A percentile compares a stretch with the other conserved stretches of the same genome.
Evolutionary conservation across 768 basidiomycete genomes (phyloP).

Genomic region (Lactarius pseudohatsudake): DNA sequence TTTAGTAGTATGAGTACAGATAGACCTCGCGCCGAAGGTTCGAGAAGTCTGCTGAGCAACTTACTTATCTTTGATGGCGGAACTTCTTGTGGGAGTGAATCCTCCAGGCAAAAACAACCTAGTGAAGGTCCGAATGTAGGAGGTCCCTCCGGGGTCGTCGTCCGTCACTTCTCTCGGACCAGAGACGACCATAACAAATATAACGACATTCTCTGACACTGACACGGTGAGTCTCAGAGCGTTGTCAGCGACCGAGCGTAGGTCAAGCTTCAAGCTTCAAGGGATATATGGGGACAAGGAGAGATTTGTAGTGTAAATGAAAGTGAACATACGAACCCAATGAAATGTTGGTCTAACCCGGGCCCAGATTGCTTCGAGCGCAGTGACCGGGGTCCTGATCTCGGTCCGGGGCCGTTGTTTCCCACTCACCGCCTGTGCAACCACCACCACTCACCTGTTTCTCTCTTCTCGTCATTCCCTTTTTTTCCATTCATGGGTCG

Average conservation of each 20-base stretch:
- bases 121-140: conserved; percentile 67
- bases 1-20: conserved; percentile 57
- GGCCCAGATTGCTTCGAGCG: no score
- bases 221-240: conserved; percentile 42
- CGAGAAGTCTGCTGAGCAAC: conserved; percentile 63
- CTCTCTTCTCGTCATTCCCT: conserved; percentile 53
- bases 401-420: background rate
- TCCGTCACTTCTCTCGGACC: conserved; percentile 74
- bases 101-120: conserved; percentile 81
- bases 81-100: conserved; percentile 87
- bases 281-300: conserved; percentile 30
- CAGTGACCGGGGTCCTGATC: conserved; percentile 12
- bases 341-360: no score
- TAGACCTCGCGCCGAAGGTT: conserved; percentile 63
- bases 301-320: background rate
- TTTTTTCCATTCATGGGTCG: conserved; percentile 66
- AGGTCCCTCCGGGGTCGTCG: conserved; percentile 82
- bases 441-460: conserved; percentile 24
- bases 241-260: background rate
- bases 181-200: conserved; percentile 81
- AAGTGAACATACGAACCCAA: conserved; percentile 40
- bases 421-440: background rate
- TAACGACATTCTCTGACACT: conserved; percentile 56
- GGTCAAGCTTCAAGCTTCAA: background rate
- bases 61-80: conserved; percentile 72